A percentile compares a stretch with the other conserved stretches of the same genome.
Evolutionary conservation across 2,329 filamentous ascomycete species (phyloP).

Genomic region (Neodidymelliopsis sp.): DNA sequence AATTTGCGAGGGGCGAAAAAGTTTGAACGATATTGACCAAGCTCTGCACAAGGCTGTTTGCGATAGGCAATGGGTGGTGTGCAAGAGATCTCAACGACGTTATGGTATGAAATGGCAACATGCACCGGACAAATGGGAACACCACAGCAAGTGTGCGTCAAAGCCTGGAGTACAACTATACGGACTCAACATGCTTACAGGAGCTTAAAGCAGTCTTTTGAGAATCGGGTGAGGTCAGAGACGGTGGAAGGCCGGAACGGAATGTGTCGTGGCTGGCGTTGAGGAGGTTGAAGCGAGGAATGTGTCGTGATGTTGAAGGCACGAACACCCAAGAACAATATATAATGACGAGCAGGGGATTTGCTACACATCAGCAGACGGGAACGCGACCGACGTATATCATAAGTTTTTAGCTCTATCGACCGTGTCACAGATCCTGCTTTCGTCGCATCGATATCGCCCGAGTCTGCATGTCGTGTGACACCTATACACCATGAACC

Average conservation of each 20-base stretch:
- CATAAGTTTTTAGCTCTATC: conserved; percentile 10
- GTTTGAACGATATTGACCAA: no score
- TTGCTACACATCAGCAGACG: conserved; percentile 1
- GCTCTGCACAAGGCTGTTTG: no score
- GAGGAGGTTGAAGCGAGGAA: conserved; percentile 33
- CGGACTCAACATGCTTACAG: neutral
- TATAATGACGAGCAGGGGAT: neutral
- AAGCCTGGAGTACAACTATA: neutral
- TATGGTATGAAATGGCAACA: neutral
- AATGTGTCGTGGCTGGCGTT: conserved; percentile 40
- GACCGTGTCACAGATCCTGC: neutral
- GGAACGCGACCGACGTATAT: conserved; percentile 3
- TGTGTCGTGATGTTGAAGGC: conserved; percentile 27
- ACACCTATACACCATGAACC: neutral
- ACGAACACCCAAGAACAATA: conserved; percentile 2
- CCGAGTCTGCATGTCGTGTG: neutral
- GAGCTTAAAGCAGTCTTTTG: conserved; percentile 1
- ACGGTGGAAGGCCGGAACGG: conserved; percentile 23
- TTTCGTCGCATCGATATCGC: neutral
- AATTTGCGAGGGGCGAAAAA: no score
- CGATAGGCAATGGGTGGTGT: no score
- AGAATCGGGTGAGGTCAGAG: conserved; percentile 11
- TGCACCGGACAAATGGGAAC: neutral
- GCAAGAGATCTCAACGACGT: neutral
- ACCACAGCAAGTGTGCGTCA: neutral